A percentile compares a stretch with the other conserved stretches of the same genome.
phyloP scores from a whole-genome alignment of 2,329 filamentous ascomycete genomes.

The Trichoderma sp. region DNA sequence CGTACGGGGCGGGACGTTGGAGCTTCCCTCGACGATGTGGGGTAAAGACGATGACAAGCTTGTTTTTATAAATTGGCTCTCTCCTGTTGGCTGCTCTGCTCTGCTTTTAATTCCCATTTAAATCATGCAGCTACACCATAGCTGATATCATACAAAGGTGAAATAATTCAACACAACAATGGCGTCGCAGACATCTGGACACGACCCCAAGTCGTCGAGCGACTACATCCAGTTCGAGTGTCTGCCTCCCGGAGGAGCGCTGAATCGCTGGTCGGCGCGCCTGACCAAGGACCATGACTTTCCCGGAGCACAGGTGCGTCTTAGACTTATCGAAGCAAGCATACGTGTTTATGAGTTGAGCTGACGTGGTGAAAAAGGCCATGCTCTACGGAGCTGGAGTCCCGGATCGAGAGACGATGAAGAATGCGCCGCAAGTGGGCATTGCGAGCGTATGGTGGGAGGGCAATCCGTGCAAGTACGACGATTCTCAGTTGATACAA shows the following conservation, averaged over 20 bases:
- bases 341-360: neutral
- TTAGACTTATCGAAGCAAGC: neutral
- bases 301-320: slow-evolving; percentile 76
- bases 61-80: neutral
- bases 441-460: slow-evolving; percentile 97
- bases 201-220: slow-evolving; percentile 48
- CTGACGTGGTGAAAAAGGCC: slow-evolving; percentile 54
- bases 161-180: slow-evolving; percentile 26
- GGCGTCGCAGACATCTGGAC: slow-evolving; percentile 32
- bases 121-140: neutral
- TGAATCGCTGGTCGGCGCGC: slow-evolving; percentile 85
- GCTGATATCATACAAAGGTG: neutral
- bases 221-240: slow-evolving; percentile 58
- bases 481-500: no score
- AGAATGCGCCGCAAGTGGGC: slow-evolving; percentile 85
- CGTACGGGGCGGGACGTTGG: neutral
- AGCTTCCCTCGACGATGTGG: neutral
- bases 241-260: slow-evolving; percentile 53
- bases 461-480: slow-evolving; percentile 92
- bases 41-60: neutral
- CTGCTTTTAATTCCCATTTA: neutral
- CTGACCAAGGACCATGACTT: slow-evolving; percentile 87
- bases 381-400: slow-evolving; percentile 96
- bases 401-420: slow-evolving; percentile 80
- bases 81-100: neutral